These are phyloP conservation scores for Leishmania aethiopica DNA, from an alignment of 208 protist genomes.

Conservation along the genomic window DNA sequence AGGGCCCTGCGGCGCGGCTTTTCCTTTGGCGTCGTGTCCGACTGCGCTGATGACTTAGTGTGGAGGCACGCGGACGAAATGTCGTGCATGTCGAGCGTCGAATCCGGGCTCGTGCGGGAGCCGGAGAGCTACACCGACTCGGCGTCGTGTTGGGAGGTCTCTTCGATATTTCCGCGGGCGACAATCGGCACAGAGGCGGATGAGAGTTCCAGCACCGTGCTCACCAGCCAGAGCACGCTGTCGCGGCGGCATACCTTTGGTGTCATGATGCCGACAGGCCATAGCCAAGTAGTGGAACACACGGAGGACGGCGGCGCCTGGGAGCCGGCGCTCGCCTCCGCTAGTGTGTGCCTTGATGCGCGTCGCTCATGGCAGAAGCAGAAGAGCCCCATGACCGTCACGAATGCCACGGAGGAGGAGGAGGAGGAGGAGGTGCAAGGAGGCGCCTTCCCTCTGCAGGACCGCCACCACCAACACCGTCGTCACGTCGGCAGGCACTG, in stretches of 20 bases:
- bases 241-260: not conserved
- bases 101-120: not conserved
- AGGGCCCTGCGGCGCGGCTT: not conserved
- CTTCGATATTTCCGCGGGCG: not conserved
- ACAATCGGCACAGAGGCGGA: not conserved
- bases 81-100: not conserved
- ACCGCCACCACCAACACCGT: no score
- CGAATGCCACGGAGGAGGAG: no score
- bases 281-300: not conserved
- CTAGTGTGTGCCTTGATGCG: not conserved
- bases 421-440: no score
- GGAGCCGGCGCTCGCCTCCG: not conserved
- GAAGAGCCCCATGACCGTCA: not conserved
- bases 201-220: not conserved
- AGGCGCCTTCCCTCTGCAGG: not conserved
- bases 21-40: not conserved
- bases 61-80: not conserved
- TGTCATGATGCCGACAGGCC: not conserved
- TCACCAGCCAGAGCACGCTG: not conserved
- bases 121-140: not conserved
- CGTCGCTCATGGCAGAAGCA: not conserved
- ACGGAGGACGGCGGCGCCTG: not conserved
- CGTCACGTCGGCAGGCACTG: not conserved
- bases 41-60: not conserved
- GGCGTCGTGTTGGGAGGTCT: not conserved